Evolutionary conservation across 768 basidiomycete species (phyloP).

Genomic region (Steccherinum ochraceum): DNA sequence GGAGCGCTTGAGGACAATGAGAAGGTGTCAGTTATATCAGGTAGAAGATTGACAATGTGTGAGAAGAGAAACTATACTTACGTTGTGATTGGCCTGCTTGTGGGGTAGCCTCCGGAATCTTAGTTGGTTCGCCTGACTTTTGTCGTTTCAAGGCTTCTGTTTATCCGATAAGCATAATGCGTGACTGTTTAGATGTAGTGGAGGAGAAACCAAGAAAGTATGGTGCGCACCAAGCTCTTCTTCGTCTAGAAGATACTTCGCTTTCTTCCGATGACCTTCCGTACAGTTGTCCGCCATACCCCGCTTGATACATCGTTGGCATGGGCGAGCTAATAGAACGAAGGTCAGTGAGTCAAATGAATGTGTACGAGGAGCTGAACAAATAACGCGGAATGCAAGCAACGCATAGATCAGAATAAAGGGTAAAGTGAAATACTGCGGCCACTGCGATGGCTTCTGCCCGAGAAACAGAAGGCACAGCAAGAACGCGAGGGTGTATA

Average conservation of each 20-base stretch:
- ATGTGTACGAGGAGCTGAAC: no score
- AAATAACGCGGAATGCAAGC: neutral
- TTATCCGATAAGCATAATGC: constrained; percentile 2
- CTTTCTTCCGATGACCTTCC: constrained; percentile 96
- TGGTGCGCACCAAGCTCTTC: constrained; percentile 82
- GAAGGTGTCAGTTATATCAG: no score
- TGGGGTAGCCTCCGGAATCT: constrained; percentile 13
- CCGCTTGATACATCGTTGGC: constrained; percentile 92
- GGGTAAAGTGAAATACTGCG: neutral
- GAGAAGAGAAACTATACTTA: neutral
- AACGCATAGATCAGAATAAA: neutral
- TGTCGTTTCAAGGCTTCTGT: constrained; percentile 35
- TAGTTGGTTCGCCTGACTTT: constrained; percentile 22
- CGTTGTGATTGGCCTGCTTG: constrained; percentile 10
- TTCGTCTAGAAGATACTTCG: constrained; percentile 93
- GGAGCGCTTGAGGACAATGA: no score
- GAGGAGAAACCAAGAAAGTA: constrained; percentile 5
- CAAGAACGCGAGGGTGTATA: no score
- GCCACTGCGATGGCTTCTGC: no score
- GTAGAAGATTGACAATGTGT: neutral
- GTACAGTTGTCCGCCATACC: constrained; percentile 84
- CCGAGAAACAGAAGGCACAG: no score
- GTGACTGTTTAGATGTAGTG: neutral
- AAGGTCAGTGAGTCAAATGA: constrained; percentile 9
- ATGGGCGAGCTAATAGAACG: constrained; percentile 73